Evolutionary conservation across 495 filamentous ascomycete species (phyloP).

Genomic region (Aspergillus sparsus): DNA sequence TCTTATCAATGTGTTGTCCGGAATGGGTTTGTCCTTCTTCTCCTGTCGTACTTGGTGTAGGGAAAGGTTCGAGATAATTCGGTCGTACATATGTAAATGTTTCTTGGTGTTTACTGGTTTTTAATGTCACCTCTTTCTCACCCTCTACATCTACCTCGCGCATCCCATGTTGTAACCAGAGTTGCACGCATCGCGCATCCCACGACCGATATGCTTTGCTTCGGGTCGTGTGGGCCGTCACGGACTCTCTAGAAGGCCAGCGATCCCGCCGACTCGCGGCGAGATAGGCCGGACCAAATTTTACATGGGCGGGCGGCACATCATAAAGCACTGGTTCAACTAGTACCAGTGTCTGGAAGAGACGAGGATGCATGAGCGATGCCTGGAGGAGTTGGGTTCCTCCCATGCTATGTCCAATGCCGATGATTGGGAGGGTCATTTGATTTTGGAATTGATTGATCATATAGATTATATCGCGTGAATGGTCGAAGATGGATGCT

Average conservation of each 20-base stretch:
- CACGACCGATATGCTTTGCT: slow-evolving; percentile 6
- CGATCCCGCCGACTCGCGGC: not conserved
- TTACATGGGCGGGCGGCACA: slow-evolving; percentile 27
- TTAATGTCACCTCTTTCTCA: not conserved
- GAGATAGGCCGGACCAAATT: not conserved
- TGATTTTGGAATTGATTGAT: slow-evolving; percentile 70
- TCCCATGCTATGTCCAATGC: slow-evolving; percentile 77
- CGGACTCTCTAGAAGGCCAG: slow-evolving; percentile 1
- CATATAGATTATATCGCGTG: slow-evolving; percentile 73
- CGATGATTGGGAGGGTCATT: slow-evolving; percentile 65
- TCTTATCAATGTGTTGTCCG: not conserved
- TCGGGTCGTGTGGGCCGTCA: not conserved
- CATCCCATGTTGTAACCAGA: slow-evolving; percentile 11
- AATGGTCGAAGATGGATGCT: slow-evolving; percentile 52
- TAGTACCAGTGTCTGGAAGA: slow-evolving; percentile 15
- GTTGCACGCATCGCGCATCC: slow-evolving; percentile 12
- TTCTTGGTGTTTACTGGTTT: slow-evolving; percentile 3
- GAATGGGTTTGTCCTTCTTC: not conserved
- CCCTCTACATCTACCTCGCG: not conserved
- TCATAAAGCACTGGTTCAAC: slow-evolving; percentile 12
- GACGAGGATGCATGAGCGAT: slow-evolving; percentile 15
- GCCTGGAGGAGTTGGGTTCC: slow-evolving; percentile 40
- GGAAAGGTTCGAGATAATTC: not conserved
- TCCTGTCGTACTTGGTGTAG: not conserved
- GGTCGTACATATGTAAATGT: not conserved